Base-by-base conservation (phyloP, 129 eudicot species). In the Solidago caesia region DNA sequence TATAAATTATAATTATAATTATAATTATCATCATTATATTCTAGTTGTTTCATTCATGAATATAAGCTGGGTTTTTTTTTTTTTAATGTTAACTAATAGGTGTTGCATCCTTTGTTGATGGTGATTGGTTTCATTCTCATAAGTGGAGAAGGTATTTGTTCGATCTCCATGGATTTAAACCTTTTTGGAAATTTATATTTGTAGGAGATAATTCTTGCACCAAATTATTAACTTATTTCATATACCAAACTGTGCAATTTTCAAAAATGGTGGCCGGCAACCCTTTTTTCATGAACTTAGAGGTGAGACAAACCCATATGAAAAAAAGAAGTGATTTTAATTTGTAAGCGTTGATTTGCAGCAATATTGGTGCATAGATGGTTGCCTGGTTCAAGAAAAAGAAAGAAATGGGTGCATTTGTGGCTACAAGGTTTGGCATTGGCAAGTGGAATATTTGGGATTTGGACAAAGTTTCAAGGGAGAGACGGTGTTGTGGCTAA, bases 281-380 rank as follows among this genome's bases (percentile, higher is more conserved):
- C 26, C 63, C 29, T 51, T 70, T 69, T 70, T 33, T 8, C 71
- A 44, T 67, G 73, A 49, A 44, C 44, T 60, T 60, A 64, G 73
- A 44, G 42, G 16, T 46, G 39, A 48, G 43, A 61, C 59, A 59
- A 39, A 6, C 25, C 67, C 47, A 80, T 52, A 62, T 61, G 70
- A 45, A 42, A 42, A 43, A 11, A 16, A 55, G 43, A 53, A 43
- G 74, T 73, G 41, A 21, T 63, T 39, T 8, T 59, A 16, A 9
- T 48, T 68, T 14, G 45, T 45, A 39, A 1, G 55, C n/a, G 14
- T 39, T 46, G 29, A 16, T 25, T 73, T 60, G 72, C 65, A 92
- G 96, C 96, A 44, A 92, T 93, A 72, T 81, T 93, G 83, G 92
- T 93, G 81, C 89, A 90, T 72, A 88, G 91, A 87, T 92, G 96